These are phyloP conservation scores for Yarrowia keelungensis DNA, from an alignment of 805 yeast species.

Conservation along the genomic window DNA sequence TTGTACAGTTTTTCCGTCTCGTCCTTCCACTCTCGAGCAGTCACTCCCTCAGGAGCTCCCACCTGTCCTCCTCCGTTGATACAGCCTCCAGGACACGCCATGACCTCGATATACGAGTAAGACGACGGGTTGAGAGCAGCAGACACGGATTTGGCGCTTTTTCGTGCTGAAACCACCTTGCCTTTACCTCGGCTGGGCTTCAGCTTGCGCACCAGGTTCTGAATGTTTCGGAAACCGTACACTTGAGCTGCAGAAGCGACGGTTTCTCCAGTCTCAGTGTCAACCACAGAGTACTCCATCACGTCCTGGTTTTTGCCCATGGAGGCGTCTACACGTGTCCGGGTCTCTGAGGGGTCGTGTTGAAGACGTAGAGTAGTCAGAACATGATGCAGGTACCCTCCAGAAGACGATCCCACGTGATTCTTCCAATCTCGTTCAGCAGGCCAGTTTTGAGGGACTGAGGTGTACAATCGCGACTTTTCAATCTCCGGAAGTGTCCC, in stretches of 20 bases:
- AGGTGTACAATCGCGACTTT: constrained; percentile 48
- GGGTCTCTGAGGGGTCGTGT: constrained; percentile 43
- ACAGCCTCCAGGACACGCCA: constrained; percentile 99
- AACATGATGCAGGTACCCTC: constrained; percentile 85
- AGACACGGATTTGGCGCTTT: constrained; percentile 40
- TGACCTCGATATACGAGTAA: constrained; percentile 87
- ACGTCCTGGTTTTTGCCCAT: constrained; percentile 77
- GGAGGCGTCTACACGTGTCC: constrained; percentile 54
- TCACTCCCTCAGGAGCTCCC: constrained; percentile 51
- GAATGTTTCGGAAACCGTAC: constrained; percentile 94
- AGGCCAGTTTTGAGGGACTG: constrained; percentile 73
- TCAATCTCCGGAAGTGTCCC: constrained; percentile 51
- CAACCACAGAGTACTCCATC: constrained; percentile 66
- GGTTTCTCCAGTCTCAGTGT: constrained; percentile 46
- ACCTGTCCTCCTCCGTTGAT: constrained; percentile 97
- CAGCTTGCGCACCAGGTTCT: constrained; percentile 85
- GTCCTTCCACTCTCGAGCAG: constrained; percentile 48
- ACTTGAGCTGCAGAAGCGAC: constrained; percentile 68
- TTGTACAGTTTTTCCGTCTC: constrained; percentile 52
- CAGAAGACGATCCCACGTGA: constrained; percentile 82
- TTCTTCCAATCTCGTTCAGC: constrained; percentile 67
- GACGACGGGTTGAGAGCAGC: constrained; percentile 63
- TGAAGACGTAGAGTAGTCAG: constrained; percentile 51
- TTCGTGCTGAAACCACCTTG: constrained; percentile 41
- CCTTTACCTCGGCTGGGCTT: constrained; percentile 52